Conservation (phyloP, 805 yeast genomes). For the Tetrapisispora iriomotensis region DNA sequence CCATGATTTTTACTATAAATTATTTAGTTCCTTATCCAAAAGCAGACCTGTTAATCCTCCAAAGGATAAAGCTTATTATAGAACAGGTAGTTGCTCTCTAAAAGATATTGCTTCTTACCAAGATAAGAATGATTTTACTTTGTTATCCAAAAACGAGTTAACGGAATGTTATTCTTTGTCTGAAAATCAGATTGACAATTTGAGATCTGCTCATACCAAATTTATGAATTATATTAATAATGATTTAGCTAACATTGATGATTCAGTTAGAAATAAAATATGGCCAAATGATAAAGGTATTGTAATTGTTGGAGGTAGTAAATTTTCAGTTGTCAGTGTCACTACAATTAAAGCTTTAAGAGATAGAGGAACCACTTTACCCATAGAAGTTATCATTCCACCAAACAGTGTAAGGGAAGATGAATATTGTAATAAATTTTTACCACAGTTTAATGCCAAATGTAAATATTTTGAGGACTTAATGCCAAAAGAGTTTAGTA, state of each 20-base stretch:
- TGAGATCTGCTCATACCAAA: not conserved
- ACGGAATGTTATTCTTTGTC: conserved; percentile 12
- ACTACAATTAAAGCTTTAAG: conserved; percentile 46
- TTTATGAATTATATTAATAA: not conserved
- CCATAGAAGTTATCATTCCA: conserved; percentile 78
- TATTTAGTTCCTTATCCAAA: not conserved
- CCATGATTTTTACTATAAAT: conserved; percentile 2
- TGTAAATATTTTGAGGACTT: conserved; percentile 48
- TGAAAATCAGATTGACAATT: conserved; percentile 6
- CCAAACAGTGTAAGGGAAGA: conserved; percentile 55
- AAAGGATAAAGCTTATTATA: not conserved
- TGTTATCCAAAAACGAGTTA: conserved; percentile 9
- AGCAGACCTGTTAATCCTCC: conserved; percentile 4
- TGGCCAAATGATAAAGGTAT: conserved; percentile 45
- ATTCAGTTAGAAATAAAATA: not conserved
- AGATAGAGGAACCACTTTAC: conserved; percentile 55
- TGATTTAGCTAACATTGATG: not conserved
- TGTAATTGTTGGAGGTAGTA: conserved; percentile 68
- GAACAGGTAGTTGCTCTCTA: not conserved
- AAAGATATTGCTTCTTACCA: not conserved
- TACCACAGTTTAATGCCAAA: conserved; percentile 56
- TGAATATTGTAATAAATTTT: conserved; percentile 53
- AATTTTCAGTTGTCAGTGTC: conserved; percentile 53
- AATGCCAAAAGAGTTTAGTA: conserved; percentile 38
- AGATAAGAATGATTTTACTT: not conserved